Evolutionary conservation across 305 asterid genomes (phyloP), one percentile per base, ranked within the genome.

Genomic region (Fraxinus velutina): DNA sequence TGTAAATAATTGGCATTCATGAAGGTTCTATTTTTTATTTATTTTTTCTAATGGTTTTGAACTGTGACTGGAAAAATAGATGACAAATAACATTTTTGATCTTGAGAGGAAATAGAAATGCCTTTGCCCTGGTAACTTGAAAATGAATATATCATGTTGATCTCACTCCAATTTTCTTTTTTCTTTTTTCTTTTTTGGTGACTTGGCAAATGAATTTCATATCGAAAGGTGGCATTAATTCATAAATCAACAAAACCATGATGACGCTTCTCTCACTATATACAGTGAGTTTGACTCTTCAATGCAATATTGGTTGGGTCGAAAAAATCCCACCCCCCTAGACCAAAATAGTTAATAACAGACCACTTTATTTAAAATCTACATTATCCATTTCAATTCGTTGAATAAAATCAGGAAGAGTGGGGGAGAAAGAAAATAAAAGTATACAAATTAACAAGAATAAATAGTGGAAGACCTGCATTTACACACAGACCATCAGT

Each of bases 1-100:
- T 87, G 89, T 92, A 89, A 74, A 86, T 87, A 87, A 75, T 77
- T 78, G 60, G 30, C 64, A 66, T 62, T 7, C 7, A 74, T 1
- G 4, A 37, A 19, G 68, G 77, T 76, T 78, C 6, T 50, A 2
- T 37, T 37, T 37, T 37, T 6, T 6, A 3, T 32, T 32, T 29
- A 29, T 29, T 29, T 79, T 4, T 22, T 83, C 21, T 7, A 27
- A 39, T 21, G 73, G 75, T 44, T 44, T 76, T 12, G 62, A 29
- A 30, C 15, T 57, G 47, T 76, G 75, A 39, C 34, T 1, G 21
- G 19, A 60, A 2, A 19, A 30, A 6, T 60, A 57, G 9, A 32
- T 9, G 52, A 55, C 32, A 32, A 55, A 5, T 6, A 34, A 21
- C 22, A 10, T 17, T 33, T n/a, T 62, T 30, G 27, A 78, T 21